Evolutionary conservation across 108 stramenopile genomes (phyloP).

Genomic region (Skeletonema marinoi): DNA sequence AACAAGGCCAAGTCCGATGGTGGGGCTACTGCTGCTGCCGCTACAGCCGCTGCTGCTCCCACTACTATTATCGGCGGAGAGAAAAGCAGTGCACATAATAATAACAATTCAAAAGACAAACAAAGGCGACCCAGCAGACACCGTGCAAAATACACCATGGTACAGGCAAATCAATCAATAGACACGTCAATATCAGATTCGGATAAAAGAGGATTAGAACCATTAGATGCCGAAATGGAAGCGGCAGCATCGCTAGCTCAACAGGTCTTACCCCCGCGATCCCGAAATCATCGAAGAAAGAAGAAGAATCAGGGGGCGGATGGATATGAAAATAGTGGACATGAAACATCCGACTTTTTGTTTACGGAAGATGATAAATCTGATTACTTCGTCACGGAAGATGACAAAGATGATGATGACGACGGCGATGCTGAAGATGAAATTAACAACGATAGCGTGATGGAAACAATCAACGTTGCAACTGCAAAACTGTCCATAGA

Average conservation of each 20-base stretch:
- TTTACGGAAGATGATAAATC: conserved; percentile 9
- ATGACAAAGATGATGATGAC: conserved; percentile 2
- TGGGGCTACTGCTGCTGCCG: neutral
- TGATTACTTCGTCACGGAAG: neutral
- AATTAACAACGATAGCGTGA: neutral
- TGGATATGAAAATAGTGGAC: conserved; percentile 39
- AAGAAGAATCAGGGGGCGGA: conserved; percentile 8
- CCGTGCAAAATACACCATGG: neutral
- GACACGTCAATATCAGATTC: conserved; percentile 1
- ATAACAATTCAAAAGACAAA: neutral
- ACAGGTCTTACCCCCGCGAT: neutral
- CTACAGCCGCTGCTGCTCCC: neutral
- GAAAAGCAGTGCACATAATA: neutral
- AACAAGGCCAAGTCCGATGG: neutral
- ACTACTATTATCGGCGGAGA: neutral
- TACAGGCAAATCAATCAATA: neutral
- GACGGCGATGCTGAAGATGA: neutral
- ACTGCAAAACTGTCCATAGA: neutral
- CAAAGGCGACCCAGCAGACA: neutral
- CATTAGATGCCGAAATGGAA: conserved; percentile 16
- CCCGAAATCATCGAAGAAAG: neutral
- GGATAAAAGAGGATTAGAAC: conserved; percentile 1
- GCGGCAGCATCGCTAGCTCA: neutral
- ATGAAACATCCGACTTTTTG: conserved; percentile 31
- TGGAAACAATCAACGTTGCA: neutral